Percentiles rank a stretch among this genome's conserved stretches.
Evolutionary conservation across 169 alveolate genomes (phyloP).

Genomic region (Cryptosporidium xiaoi): DNA sequence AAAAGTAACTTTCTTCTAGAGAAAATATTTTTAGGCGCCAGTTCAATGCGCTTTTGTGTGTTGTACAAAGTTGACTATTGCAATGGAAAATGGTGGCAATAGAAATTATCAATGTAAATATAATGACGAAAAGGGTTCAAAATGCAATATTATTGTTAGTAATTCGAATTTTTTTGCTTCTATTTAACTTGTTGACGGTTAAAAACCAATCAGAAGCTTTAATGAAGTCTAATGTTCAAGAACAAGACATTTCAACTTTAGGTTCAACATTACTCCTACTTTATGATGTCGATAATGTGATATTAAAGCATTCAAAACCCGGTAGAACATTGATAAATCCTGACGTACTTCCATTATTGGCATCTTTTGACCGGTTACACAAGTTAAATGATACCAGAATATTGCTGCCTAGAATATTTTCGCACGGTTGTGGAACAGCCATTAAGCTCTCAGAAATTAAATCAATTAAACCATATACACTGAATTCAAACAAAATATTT

Average conservation of each 20-base stretch:
- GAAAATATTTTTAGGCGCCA: constrained; percentile 21
- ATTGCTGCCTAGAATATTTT: constrained; percentile 50
- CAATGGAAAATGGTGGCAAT: constrained; percentile 14
- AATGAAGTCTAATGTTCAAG: not conserved
- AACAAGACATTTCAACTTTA: constrained; percentile 3
- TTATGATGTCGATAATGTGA: constrained; percentile 67
- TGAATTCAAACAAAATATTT: constrained; percentile 7
- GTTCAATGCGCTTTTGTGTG: constrained; percentile 68
- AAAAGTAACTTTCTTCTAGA: no score
- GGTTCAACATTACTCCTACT: constrained; percentile 24
- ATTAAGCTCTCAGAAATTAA: constrained; percentile 34
- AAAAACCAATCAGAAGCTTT: not conserved
- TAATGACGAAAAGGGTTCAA: not conserved
- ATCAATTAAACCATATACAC: constrained; percentile 6
- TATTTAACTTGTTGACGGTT: not conserved
- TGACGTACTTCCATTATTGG: constrained; percentile 55
- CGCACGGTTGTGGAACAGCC: constrained; percentile 70
- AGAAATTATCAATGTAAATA: not conserved
- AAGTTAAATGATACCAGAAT: constrained; percentile 40
- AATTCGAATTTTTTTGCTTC: not conserved
- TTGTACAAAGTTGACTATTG: constrained; percentile 26
- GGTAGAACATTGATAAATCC: constrained; percentile 61
- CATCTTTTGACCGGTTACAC: constrained; percentile 8
- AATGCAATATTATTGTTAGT: not conserved
- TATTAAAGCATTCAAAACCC: constrained; percentile 20